phyloP scores from a whole-genome alignment of 2,329 filamentous ascomycete species.

The Epichloe hybrida region DNA sequence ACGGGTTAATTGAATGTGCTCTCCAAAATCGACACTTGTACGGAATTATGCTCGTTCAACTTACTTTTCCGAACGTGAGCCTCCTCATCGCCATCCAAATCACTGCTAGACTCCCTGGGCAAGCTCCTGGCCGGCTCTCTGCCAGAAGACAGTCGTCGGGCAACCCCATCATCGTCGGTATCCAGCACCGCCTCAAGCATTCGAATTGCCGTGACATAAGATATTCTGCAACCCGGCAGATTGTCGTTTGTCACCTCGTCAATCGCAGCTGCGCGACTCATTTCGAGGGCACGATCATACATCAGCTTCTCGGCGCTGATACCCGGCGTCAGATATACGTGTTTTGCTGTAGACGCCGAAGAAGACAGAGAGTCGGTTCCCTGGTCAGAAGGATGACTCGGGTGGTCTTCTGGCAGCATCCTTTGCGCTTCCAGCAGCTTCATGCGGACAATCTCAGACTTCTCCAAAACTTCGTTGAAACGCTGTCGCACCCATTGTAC shows the following conservation, averaged over 20 bases:
- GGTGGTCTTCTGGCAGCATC: conserved; percentile 70
- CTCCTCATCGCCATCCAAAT: conserved; percentile 55
- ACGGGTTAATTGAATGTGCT: conserved; percentile 12
- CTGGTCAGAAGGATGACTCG: conserved; percentile 72
- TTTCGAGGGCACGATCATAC: conserved; percentile 94
- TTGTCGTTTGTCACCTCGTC: conserved; percentile 92
- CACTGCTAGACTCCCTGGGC: conserved; percentile 23
- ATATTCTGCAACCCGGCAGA: conserved; percentile 74
- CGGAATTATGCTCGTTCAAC: conserved; percentile 15
- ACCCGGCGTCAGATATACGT: conserved; percentile 73
- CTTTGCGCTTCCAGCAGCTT: conserved; percentile 77
- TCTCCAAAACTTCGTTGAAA: conserved; percentile 95
- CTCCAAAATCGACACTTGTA: background rate
- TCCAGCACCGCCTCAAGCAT: conserved; percentile 94
- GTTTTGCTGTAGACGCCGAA: conserved; percentile 54
- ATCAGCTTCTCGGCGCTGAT: conserved; percentile 93
- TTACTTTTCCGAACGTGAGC: conserved; percentile 60
- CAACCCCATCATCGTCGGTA: conserved; percentile 49
- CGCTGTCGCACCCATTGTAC: conserved; percentile 90
- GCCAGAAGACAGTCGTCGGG: conserved; percentile 20
- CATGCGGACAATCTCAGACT: conserved; percentile 84
- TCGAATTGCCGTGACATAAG: conserved; percentile 82
- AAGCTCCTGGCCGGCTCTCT: conserved; percentile 28
- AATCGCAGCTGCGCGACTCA: conserved; percentile 88
- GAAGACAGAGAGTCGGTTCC: conserved; percentile 43